Base-by-base conservation (phyloP, 208 protist species). In the Crithidia sp. region DNA sequence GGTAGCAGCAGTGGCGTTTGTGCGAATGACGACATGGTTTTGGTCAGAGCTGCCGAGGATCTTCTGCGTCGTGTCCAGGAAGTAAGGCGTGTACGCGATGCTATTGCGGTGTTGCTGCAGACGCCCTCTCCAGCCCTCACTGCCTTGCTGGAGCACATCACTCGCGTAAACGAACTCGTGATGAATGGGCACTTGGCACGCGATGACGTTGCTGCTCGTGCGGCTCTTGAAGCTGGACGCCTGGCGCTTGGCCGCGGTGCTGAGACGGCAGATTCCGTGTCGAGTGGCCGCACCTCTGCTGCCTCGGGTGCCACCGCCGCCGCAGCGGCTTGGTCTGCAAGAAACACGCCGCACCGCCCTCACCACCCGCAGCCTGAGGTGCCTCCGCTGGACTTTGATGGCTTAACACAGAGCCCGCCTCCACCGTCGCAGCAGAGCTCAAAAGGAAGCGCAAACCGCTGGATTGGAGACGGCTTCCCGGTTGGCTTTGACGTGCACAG, bases 101-200 rank as follows among this genome's bases (percentile, higher is more conserved):
- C 76, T 8, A 56, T 87, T 44, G 68, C 55, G 2, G 60, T 79
- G 16, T 71, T 78, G 4, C 63, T 81, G 44, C 80, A 84, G 44
- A 76, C 68, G 16, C 52, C 62, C 2, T 63, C 73, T 14, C 77
- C 79, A 41, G 87, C 83, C 60, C 66, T 82, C 17, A 28, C 79
- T 41, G 69, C 81, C 7, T 75, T 90, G 40, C 84, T 95, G 47
- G 82, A 81, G 17, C 76, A 83, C 40, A 76, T 95, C 53, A 88
- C 89, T 37, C 79, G 78, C 2, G 84, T 83, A 40, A 95, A 95
- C 69, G 88, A 91, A 56, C 74, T 92, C 44, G 47, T 95, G 6
- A 53, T 84, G 28, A 59, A 68, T 16, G 77, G 90, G 64, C 59
- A 66, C 6, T 74, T 88, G 53, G 84, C 82, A 8, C 67, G 82